Percentiles rank a stretch among this genome's conserved stretches.
Evolutionary conservation across 2,329 filamentous ascomycete genomes (phyloP).

Genomic region (Helotiales sp.): DNA sequence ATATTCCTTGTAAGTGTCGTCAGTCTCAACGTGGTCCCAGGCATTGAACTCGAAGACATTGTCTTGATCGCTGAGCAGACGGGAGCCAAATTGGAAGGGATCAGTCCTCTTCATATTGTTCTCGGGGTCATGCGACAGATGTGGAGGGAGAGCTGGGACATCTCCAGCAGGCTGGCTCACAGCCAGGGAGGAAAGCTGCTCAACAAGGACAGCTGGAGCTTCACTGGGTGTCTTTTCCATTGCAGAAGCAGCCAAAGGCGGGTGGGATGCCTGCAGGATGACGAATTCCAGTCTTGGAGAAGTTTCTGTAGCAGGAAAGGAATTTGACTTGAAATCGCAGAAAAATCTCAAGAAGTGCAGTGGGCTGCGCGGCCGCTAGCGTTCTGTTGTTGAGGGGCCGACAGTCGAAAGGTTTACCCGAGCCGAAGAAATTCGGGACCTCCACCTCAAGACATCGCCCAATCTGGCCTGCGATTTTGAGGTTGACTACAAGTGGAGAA

Average conservation of each 20-base stretch:
- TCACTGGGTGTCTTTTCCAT: neutral
- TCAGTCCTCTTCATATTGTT: constrained; percentile 86
- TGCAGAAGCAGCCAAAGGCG: too few species aligned
- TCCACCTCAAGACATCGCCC: neutral
- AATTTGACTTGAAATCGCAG: neutral
- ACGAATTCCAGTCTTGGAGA: neutral
- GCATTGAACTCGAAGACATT: constrained; percentile 97
- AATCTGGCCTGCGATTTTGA: neutral
- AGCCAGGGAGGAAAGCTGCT: constrained; percentile 30
- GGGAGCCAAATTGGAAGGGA: constrained; percentile 94
- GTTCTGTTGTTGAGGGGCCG: neutral
- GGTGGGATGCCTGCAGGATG: neutral
- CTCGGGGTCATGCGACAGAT: constrained; percentile 44
- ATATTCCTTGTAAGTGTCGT: constrained; percentile 85
- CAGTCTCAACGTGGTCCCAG: constrained; percentile 97
- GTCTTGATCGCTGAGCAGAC: constrained; percentile 81
- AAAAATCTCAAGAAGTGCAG: neutral
- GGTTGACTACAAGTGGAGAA: neutral
- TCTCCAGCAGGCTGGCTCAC: constrained; percentile 30
- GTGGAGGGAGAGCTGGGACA: constrained; percentile 33
- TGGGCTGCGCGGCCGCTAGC: constrained; percentile 6
- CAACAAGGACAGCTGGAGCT: constrained; percentile 11
- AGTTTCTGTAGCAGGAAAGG: neutral
- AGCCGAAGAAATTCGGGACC: neutral
- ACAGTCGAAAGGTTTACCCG: neutral